Conservation (phyloP, 805 yeast genomes). For the Starmerella khaoyaiensis region DNA sequence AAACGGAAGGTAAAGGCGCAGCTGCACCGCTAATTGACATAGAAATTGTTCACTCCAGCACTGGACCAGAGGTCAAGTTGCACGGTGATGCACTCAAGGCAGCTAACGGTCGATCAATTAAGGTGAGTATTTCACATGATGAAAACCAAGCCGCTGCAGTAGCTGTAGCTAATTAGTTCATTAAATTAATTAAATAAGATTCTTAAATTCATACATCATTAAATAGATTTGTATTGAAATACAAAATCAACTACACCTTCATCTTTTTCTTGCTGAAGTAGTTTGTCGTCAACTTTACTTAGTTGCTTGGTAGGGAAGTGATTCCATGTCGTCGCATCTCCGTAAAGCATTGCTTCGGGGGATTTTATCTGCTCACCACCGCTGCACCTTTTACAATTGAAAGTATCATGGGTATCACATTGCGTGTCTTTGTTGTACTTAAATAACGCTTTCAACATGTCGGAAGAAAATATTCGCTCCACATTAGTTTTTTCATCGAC, state of each 20-base stretch:
- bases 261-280: conserved; percentile 56
- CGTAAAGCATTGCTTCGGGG: conserved; percentile 83
- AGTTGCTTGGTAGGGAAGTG: conserved; percentile 55
- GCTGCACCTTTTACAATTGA: conserved; percentile 70
- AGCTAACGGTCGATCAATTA: conserved; percentile 54
- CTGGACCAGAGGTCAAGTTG: conserved; percentile 71
- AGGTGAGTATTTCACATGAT: conserved; percentile 89
- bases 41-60: conserved; percentile 63
- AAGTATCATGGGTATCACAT: conserved; percentile 90
- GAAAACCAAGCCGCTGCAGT: conserved; percentile 97
- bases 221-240: conserved; percentile 86
- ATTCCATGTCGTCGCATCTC: conserved; percentile 97
- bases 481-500: conserved; percentile 95
- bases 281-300: conserved; percentile 55
- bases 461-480: conserved; percentile 79
- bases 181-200: neutral
- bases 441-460: conserved; percentile 63
- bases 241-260: conserved; percentile 66
- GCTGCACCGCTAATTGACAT: conserved; percentile 90
- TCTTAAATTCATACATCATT: neutral
- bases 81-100: conserved; percentile 64
- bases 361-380: conserved; percentile 46
- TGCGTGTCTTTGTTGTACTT: conserved; percentile 50
- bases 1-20: conserved; percentile 80
- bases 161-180: conserved; percentile 41